phyloP scores from a whole-genome alignment of 106 monocot species.

The Iris macrosiphon region DNA sequence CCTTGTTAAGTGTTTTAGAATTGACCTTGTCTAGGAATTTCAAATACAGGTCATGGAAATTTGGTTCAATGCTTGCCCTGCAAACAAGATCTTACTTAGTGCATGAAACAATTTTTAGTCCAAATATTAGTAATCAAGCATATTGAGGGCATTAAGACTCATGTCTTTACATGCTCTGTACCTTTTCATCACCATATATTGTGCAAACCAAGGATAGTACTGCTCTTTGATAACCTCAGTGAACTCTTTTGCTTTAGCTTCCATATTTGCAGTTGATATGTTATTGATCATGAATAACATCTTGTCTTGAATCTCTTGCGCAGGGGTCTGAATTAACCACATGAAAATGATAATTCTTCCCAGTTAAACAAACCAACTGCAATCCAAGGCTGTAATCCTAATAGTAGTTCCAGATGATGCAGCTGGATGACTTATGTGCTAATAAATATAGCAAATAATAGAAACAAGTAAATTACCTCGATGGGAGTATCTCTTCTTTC shows the following conservation, averaged over 20 bases:
- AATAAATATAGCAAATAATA: neutral
- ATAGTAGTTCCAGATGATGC: too few species aligned
- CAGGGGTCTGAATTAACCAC: constrained; percentile 46
- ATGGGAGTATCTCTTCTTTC: constrained; percentile 82
- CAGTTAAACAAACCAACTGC: too few species aligned
- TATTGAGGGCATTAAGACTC: too few species aligned
- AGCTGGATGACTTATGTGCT: too few species aligned
- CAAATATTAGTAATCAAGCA: too few species aligned
- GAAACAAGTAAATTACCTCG: constrained; percentile 26
- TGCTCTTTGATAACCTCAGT: constrained; percentile 63
- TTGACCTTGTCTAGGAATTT: constrained; percentile 85
- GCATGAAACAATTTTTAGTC: too few species aligned
- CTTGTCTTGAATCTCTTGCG: constrained; percentile 77
- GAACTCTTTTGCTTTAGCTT: constrained; percentile 81
- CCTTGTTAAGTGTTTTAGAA: constrained; percentile 70
- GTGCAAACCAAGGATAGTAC: constrained; percentile 89
- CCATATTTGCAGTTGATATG: constrained; percentile 72
- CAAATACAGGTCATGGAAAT: constrained; percentile 91
- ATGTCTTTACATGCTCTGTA: constrained; percentile 6
- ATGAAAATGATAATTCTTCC: too few species aligned
- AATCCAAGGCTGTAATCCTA: too few species aligned
- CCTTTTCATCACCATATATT: constrained; percentile 99
- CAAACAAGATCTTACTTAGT: neutral
- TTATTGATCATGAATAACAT: constrained; percentile 90
- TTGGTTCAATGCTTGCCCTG: constrained; percentile 97